phyloP scores from a whole-genome alignment of 2,329 filamentous ascomycete species.

The Colletotrichum tropicale region DNA sequence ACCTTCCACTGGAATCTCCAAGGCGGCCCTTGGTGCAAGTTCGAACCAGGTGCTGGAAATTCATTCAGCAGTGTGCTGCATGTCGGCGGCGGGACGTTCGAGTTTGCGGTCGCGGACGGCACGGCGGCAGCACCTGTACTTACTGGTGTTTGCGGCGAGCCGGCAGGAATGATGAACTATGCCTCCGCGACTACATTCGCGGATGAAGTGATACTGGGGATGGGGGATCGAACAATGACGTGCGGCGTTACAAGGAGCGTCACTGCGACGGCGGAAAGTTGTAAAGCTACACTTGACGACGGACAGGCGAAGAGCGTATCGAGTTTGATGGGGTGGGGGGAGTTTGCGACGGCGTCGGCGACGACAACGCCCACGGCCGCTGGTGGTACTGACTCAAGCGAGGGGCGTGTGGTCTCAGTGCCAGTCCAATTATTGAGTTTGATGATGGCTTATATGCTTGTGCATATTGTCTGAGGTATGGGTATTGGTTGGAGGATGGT shows the following conservation, averaged over 20 bases:
- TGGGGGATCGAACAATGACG: neutral
- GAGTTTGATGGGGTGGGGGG: neutral
- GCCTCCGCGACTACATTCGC: neutral
- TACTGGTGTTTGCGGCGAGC: neutral
- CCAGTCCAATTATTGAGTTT: neutral
- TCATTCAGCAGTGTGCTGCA: neutral
- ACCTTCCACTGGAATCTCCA: neutral
- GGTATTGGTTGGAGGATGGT: neutral
- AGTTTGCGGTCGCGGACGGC: neutral
- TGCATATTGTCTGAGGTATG: neutral
- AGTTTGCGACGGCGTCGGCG: slow-evolving; percentile 23
- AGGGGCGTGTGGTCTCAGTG: neutral
- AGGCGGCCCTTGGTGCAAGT: neutral
- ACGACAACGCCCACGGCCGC: slow-evolving; percentile 1
- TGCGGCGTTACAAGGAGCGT: neutral
- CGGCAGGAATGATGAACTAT: neutral
- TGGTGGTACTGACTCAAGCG: neutral
- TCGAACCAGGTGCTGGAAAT: neutral
- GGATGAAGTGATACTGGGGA: neutral
- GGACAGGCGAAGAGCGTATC: slow-evolving; percentile 4
- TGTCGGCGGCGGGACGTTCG: neutral
- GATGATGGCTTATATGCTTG: neutral
- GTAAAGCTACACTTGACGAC: neutral
- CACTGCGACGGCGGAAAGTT: neutral
- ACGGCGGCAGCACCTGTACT: neutral